Evolutionary conservation across 2,329 filamentous ascomycete species (phyloP).

Genomic region (Pestalotiopsis sp.): DNA sequence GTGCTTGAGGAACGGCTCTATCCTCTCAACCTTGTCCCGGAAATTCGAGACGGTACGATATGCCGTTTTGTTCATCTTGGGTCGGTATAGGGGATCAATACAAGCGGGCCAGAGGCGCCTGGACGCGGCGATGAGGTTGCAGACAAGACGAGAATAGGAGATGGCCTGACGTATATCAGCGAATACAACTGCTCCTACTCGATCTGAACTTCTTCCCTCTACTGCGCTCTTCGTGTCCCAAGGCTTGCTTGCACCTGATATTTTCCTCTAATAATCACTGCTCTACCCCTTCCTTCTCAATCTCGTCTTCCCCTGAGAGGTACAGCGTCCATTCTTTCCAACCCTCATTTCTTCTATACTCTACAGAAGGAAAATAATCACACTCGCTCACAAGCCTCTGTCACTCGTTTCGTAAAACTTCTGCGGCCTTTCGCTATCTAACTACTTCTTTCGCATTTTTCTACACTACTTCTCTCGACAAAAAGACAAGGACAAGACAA

Average conservation of each 20-base stretch:
- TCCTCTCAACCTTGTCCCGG: not conserved
- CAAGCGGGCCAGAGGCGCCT: not conserved
- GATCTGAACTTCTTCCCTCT: not conserved
- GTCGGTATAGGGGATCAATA: not conserved
- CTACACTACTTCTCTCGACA: not conserved
- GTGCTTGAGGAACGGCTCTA: not conserved
- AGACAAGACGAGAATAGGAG: not conserved
- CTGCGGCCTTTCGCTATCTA: not conserved
- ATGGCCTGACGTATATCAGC: not conserved
- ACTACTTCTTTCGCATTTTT: not conserved
- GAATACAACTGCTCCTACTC: not conserved
- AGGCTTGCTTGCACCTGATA: not conserved
- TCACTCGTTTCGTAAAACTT: not conserved
- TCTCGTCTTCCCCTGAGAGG: not conserved
- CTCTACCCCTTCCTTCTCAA: not conserved
- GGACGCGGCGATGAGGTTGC: not conserved
- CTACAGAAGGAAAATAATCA: not conserved
- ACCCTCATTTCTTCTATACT: not conserved
- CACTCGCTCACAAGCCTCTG: not conserved
- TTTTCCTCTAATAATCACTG: not conserved
- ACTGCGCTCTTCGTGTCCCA: not conserved
- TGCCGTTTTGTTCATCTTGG: not conserved
- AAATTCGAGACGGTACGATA: not conserved
- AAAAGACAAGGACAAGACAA: not conserved
- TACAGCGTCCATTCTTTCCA: conserved; percentile 5